Base-by-base conservation (phyloP, 2,329 filamentous ascomycete genomes). In the Raffaelea deltoideospora region DNA sequence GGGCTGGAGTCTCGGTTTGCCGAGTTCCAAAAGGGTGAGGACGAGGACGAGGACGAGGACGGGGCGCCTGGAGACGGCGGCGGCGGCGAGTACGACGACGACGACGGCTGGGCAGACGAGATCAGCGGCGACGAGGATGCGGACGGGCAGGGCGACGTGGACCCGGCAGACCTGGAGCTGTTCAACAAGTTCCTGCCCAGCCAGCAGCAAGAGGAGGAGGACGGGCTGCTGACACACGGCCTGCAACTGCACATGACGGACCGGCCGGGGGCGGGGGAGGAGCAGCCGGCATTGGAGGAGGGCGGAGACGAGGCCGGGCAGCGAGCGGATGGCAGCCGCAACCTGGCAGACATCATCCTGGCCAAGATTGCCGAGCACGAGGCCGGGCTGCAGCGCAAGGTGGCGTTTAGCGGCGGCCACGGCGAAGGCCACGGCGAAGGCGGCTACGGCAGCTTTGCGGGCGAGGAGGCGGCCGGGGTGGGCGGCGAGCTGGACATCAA, bases 341-440 rank as follows among this genome's bases (percentile, higher is more conserved):
- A 96, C 55, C 65, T 98, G 39, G 86, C 90, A 14, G 87, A 94
- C 51, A 63, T 98, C 44, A 98, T 98, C 45, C 62, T 98, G 40
- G 78, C 88, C 52, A 94, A 93, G 60, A 98, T 98, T 52, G 85
- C 86, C 5, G 79, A 82, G 41, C 83, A 92, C 50, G 90, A 98
- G 61, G 80, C 83, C 4, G 38, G 35, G 26, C 35, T 33, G 18
- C 13, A 8, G 14, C 14, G 48, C 55, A 32, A 48, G 50, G 33
- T 37, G 8, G n/a, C n/a, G n/a, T n/a, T n/a, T n/a, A 23, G 37
- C 28, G 5, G 31, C 20, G 27, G 24, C 18, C 28, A 20, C 10
- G 33, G 17, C 10, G 17, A 10, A 6, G 35, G 18, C 23, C 23
- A 28, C 21, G 35, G 27, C 10, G 22, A 4, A n/a, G 30, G 23